Conservation (phyloP, 257 asterid species). For the Oldenlandia corymbosa region DNA sequence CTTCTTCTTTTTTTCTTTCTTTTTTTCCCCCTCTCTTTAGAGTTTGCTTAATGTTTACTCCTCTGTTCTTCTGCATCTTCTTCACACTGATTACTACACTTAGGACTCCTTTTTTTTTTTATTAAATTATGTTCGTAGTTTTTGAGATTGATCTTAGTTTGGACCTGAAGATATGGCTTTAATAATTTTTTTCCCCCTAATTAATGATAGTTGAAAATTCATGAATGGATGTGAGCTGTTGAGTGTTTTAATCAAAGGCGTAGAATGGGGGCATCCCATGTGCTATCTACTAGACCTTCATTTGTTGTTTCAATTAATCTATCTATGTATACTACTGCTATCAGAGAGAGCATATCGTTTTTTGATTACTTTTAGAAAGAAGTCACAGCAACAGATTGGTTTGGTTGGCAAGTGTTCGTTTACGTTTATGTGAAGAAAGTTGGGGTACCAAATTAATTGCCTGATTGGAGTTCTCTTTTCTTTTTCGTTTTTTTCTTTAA, state of each 20-base stretch:
- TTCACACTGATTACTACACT: too few species aligned
- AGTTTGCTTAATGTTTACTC: neutral
- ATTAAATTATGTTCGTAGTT: neutral
- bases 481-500: too few species aligned
- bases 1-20: neutral
- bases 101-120: too few species aligned
- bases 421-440: too few species aligned
- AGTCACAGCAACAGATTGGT: too few species aligned
- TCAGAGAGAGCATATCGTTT: too few species aligned
- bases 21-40: neutral
- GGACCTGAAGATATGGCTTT: slow-evolving; percentile 3
- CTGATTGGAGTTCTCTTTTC: too few species aligned
- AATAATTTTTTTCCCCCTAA: too few species aligned
- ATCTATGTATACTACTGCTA: too few species aligned
- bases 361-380: neutral
- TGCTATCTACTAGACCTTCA: slow-evolving; percentile 7
- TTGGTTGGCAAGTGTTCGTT: too few species aligned
- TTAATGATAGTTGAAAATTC: neutral
- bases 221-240: slow-evolving; percentile 22
- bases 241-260: neutral
- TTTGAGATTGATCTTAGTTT: neutral
- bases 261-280: slow-evolving; percentile 19
- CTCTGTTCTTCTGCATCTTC: neutral
- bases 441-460: too few species aligned
- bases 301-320: neutral